Evolutionary conservation across 2,329 filamentous ascomycete genomes (phyloP), one percentile per base, ranked within the genome.

Genomic region (Fusarium humuli): DNA sequence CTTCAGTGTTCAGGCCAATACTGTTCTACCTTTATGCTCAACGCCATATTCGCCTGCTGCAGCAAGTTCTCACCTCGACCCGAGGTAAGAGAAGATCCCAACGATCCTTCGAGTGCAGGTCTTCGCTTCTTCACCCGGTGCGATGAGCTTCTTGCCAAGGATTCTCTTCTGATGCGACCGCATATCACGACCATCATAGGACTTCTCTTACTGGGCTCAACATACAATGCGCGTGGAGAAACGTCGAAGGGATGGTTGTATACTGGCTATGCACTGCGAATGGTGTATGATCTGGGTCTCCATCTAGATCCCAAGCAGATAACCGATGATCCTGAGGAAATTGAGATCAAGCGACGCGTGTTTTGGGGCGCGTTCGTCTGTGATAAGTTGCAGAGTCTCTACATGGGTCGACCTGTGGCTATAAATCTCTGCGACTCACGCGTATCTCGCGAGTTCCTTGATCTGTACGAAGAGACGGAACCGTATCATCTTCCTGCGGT

Each of bases 291-390:
- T 14, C 14, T 64, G 6, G 61, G 61, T 6, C 37, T 64, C 0
- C 61, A 64, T 16, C 59, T 64, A 0, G 61, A 64, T 8, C 61
- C 61, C 0, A 57, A 23, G 25, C 50, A 45, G 8, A 64, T 50
- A 1, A 64, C 59, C 0, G 61, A 64, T 13, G 23, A 45, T 4
- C 25, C 49, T 0, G 61, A 64, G 13, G 59, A 64, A 5, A 58
- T 64, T 11, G 59, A 64, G 13, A 64, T 64, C 13, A 30, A 54
- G 3, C 13, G 61, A 10, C 22, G 61, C 2, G 49, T 64, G 1
- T 64, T 64, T 5, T 64, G 61, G 61, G 61, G 61, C 0, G 25
- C 50, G 0, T 64, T 65, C 8, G 62, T 91, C 90, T 72, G 88
- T 90, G 61, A 64, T 13, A 64, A 64, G 1, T 29, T 64, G 0